Base-by-base conservation (phyloP, 768 basidiomycete genomes). In the Termitomyces sp. region DNA sequence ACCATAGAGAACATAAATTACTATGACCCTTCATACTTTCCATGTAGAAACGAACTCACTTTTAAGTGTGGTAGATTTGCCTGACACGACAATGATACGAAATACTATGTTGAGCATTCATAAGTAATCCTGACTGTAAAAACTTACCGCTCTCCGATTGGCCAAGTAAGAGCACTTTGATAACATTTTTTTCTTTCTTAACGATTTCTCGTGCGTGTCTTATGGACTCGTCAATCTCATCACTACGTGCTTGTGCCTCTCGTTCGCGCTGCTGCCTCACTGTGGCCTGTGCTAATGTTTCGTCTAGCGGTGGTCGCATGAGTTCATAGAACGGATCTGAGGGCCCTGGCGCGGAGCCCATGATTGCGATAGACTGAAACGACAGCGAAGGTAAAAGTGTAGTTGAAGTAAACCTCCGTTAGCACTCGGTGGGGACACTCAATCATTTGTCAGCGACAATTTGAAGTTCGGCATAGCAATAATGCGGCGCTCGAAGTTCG, bases 51-150 rank as follows among this genome's bases (percentile, higher is more conserved):
- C 39, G 37, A 45, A 39, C 78, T 23, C 61, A 83, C 83, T 85
- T 71, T 86, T 85, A 42, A 86, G 75, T 2, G 83, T 86, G 2
- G 85, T 86, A 2, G 84, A 86, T 70, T 88, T 87, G 17, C 85
- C 86, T 85, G 39, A 40, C 28, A 45, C 30, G 30, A 25, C 34
- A 57, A 85, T 85, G 12, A 40, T 47, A 49, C 21, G 30, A 43
- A 35, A 59, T 30, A 23, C n/a, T 27, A 42, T 5, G 19, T 32
- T 9, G 39, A 50, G 53, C 5, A 40, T 50, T 52, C 54, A 52
- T 23, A 19, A 27, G 16, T 37, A 8, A 45, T 16, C 10, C 19
- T 19, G 19, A 25, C 3, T 5, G 17, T 6, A 17, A 10, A 37
- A 28, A 71, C 82, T 68, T 59, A 84, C 84, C 84, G 56, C 83